Base-by-base conservation (phyloP, 176 grass and related monocot species). In the Musa troglodytarum region DNA sequence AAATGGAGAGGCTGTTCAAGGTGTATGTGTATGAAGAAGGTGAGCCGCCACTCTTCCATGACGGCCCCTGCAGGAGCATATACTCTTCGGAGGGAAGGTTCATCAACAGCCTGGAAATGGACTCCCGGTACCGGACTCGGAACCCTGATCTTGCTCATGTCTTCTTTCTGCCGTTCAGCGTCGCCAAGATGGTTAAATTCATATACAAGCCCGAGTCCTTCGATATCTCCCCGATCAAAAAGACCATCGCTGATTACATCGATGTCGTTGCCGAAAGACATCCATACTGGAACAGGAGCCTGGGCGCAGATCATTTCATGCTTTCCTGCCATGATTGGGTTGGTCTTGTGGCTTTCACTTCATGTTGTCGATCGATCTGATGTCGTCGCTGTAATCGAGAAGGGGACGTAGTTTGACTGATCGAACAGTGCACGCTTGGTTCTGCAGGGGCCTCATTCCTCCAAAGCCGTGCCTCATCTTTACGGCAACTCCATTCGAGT, bases 271-370 rank as follows among this genome's bases (percentile, higher is more conserved):
- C 86, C 5, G 1, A 2, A 51, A 93, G 83, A 87, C 78, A 98
- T 75, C 86, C 88, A 0, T 93, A 78, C 52, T 98, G 94, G 94
- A 98, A 98, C 58, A 82, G 90, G 24, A 93, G 90, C 83, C 57
- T 83, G 0, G 94, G 94, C 0, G 88, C 88, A 0, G 94, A 98
- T 56, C 94, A 98, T 76, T 90, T 98, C 86, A 91, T 93, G 90
- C 84, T 98, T 10, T 98, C 94, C 52, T 98, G 94, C 78, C 94
- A 98, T 69, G 94, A 98, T 34, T 98, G 94, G 90, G 89, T 96
- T 43, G 3, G 34, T 43, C 34, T 43, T 43, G 34, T 43, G 34
- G 34, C 0, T 43, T 6, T 5, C 34, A 43, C 4, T 43, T 43
- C 34, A 43, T 43, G 34, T 43, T 43, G 3, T 43, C 34, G 34